Conservation (phyloP, 805 yeast genomes). For the Cyberlindnera bimundalis region DNA sequence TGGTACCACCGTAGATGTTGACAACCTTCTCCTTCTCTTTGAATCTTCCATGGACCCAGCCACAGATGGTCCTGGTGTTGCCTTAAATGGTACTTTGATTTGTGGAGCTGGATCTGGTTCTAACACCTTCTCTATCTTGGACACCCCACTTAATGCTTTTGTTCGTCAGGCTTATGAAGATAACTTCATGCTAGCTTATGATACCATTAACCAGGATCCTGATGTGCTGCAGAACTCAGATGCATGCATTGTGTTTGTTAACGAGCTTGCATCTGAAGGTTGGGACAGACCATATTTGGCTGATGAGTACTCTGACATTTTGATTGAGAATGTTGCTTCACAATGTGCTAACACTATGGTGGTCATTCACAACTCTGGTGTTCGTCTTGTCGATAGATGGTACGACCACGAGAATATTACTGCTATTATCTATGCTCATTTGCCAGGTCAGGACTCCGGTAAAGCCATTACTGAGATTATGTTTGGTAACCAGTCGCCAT, state of each 20-base stretch:
- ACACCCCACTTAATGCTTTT: slow-evolving; percentile 8
- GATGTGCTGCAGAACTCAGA: slow-evolving; percentile 6
- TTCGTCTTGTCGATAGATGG: slow-evolving; percentile 11
- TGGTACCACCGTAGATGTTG: neutral
- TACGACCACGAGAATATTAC: slow-evolving; percentile 11
- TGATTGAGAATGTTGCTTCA: slow-evolving; percentile 9
- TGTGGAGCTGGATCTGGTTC: slow-evolving; percentile 10
- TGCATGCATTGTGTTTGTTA: slow-evolving; percentile 9
- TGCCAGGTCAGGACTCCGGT: slow-evolving; percentile 12
- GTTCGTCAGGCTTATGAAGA: slow-evolving; percentile 4
- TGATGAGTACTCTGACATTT: slow-evolving; percentile 8
- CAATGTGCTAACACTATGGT: slow-evolving; percentile 11
- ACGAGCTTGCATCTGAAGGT: slow-evolving; percentile 10
- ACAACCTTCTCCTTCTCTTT: neutral
- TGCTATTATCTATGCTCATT: slow-evolving; percentile 10
- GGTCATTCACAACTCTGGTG: slow-evolving; percentile 12
- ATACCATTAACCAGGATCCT: slow-evolving; percentile 6
- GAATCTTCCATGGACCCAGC: slow-evolving; percentile 4
- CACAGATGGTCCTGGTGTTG: slow-evolving; percentile 5
- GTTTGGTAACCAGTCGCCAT: slow-evolving; percentile 13
- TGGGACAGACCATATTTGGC: slow-evolving; percentile 12
- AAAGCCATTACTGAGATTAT: slow-evolving; percentile 9
- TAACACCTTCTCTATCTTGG: neutral
- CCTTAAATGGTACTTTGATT: slow-evolving; percentile 9
- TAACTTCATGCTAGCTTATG: slow-evolving; percentile 4